Evolutionary conservation across 345 rosid species (phyloP), one percentile per base, ranked within the genome.

Genomic region (Anacardium occidentale): DNA sequence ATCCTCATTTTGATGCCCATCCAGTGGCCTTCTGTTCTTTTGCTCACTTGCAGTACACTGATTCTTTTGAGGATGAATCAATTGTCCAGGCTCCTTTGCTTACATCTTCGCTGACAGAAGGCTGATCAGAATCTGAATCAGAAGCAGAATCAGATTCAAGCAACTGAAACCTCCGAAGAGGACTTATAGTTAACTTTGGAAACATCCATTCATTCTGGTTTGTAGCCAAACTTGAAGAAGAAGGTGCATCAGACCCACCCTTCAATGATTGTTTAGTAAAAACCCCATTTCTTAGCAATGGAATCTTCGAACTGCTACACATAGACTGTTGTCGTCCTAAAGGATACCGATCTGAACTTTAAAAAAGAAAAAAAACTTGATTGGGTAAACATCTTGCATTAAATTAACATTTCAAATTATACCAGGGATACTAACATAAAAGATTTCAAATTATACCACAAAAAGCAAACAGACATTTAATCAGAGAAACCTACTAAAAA

Each of bases 61-160:
- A 73, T 54, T 59, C 76, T 73, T 75, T 81, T 29, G 78, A 60
- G 10, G 68, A 62, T 61, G 78, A 65, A 71, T 79, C 77, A 20
- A 42, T 62, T 63, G 51, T 77, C 44, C 29, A 60, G 75, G 84
- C 73, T 65, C 63, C 83, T 76, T 80, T 55, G 50, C 56, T 55
- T 17, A 62, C 74, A 76, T 64, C 75, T 53, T 71, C 72, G 34
- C 76, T 48, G n/a, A 40, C 71, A 50, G 84, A 71, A 74, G 86
- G 85, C 68, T 85, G 87, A 62, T 37, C 42, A 37, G 42, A 5
- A 7, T 91, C 94, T 14, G 80, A 55, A 44, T 79, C 82, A 44
- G 90, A 89, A 81, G 90, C 97, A 60, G n/a, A n/a, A n/a, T 92
- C 97, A 13, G 98, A 88, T 78, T 92, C 97, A 60, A 92, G 77